phyloP scores from a whole-genome alignment of 345 rosid species.

The Nephelium lappaceum region DNA sequence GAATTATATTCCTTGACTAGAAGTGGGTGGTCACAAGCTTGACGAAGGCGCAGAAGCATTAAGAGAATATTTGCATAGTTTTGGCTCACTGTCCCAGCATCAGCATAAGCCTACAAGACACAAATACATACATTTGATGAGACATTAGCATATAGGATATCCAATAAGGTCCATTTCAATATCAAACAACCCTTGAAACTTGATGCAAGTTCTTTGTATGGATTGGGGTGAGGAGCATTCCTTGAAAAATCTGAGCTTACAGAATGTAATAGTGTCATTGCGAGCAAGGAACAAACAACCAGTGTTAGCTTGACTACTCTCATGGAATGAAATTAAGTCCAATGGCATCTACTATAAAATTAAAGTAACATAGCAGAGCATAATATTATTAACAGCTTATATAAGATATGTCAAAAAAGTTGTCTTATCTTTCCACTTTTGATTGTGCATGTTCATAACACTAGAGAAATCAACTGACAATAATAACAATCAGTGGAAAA shows the following conservation, averaged over 20 bases:
- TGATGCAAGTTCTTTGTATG: not conserved
- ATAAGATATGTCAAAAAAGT: not conserved
- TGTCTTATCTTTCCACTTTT: not conserved
- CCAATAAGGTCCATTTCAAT: constrained; percentile 13
- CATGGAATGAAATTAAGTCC: constrained; percentile 2
- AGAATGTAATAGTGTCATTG: too few relatives aligned
- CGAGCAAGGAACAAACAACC: too few relatives aligned
- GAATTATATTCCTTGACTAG: constrained; percentile 68
- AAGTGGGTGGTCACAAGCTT: constrained; percentile 94
- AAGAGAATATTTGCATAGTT: constrained; percentile 96
- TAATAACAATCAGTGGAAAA: not conserved
- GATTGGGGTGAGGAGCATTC: too few relatives aligned
- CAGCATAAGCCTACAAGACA: constrained; percentile 76
- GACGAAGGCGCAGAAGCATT: constrained; percentile 95
- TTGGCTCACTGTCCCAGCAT: constrained; percentile 89
- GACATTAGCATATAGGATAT: constrained; percentile 16
- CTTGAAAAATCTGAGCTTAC: too few relatives aligned
- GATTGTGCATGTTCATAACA: not conserved
- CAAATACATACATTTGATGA: constrained; percentile 13
- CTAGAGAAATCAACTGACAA: not conserved
- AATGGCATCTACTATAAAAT: not conserved
- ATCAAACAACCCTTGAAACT: not conserved
- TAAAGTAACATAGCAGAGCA: not conserved
- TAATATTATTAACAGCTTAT: not conserved
- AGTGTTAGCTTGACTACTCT: not conserved